phyloP scores from a whole-genome alignment of 768 basidiomycete species.

The Tephrocybe sp. region DNA sequence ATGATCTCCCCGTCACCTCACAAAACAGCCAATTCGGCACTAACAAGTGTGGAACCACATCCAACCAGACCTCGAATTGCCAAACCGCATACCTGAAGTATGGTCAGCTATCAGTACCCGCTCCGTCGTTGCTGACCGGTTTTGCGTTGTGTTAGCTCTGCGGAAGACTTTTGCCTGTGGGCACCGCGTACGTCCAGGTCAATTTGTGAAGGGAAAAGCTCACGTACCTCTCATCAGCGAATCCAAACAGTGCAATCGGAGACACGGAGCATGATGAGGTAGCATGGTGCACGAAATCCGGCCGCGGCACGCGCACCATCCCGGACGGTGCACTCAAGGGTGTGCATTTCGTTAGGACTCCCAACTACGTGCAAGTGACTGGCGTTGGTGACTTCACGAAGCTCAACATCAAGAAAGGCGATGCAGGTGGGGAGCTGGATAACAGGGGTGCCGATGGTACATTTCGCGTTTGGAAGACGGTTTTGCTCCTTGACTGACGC shows the following conservation, averaged over 20 bases:
- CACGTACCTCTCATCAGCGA: slow-evolving; percentile 2
- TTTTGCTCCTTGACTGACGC: background rate
- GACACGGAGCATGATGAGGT: background rate
- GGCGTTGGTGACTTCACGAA: slow-evolving; percentile 71
- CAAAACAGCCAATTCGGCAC: slow-evolving; percentile 64
- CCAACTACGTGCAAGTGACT: slow-evolving; percentile 62
- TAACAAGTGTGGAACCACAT: slow-evolving; percentile 63
- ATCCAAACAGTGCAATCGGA: slow-evolving; percentile 27
- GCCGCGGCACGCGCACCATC: slow-evolving; percentile 23
- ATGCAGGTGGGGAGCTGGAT: slow-evolving; percentile 72
- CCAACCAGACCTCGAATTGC: slow-evolving; percentile 59
- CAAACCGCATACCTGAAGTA: slow-evolving; percentile 70
- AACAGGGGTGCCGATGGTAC: slow-evolving; percentile 63
- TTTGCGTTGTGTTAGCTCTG: slow-evolving; percentile 36
- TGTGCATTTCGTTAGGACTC: slow-evolving; percentile 67
- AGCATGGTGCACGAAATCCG: background rate
- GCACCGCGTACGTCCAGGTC: slow-evolving; percentile 43
- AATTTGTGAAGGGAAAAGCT: background rate
- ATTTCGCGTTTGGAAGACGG: slow-evolving; percentile 32
- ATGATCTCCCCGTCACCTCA: slow-evolving; percentile 36
- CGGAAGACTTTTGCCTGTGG: slow-evolving; percentile 71
- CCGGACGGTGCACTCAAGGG: slow-evolving; percentile 64
- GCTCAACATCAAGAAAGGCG: slow-evolving; percentile 54
- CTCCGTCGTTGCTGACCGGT: background rate
- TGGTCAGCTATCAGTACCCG: slow-evolving; percentile 25